These are phyloP conservation scores for Selaginella tamariscina DNA, from an alignment of 75 land plant species.

Conservation along the genomic window DNA sequence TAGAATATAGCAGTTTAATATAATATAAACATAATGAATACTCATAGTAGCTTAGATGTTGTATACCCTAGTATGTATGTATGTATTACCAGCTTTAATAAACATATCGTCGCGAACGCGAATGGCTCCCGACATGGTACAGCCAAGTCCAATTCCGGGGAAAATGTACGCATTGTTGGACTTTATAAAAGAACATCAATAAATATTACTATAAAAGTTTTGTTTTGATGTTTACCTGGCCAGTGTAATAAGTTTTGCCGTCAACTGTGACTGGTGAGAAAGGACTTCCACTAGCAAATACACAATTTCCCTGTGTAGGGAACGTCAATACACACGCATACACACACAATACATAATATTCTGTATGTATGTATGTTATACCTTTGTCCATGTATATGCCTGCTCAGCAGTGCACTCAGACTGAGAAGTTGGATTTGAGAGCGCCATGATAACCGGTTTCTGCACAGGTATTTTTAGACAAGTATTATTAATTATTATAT, in stretches of 20 bases:
- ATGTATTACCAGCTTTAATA: conserved; percentile 6
- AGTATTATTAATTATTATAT: not conserved
- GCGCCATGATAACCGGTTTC: conserved; percentile 81
- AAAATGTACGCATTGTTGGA: conserved; percentile 7
- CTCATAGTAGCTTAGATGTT: not conserved
- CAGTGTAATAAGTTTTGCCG: conserved; percentile 58
- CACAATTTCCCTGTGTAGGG: conserved; percentile 56
- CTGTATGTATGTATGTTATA: too few relatives aligned
- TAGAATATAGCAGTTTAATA: not conserved
- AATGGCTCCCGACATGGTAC: conserved; percentile 6
- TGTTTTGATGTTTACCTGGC: conserved; percentile 42
- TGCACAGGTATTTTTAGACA: conserved; percentile 20
- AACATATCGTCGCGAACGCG: conserved; percentile 6
- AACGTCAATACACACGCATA: too few relatives aligned
- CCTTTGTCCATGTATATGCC: conserved; percentile 78
- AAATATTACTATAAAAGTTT: not conserved
- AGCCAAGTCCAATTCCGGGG: conserved; percentile 12
- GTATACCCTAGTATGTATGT: not conserved
- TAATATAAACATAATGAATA: not conserved
- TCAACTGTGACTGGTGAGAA: conserved; percentile 68
- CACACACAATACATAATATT: too few relatives aligned
- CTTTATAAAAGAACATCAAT: not conserved
- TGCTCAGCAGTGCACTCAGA: conserved; percentile 93
- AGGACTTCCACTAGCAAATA: conserved; percentile 94
- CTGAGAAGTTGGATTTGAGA: conserved; percentile 89